Evolutionary conservation across 2,329 filamentous ascomycete genomes (phyloP).

Genomic region (Myrmaecium sp.): DNA sequence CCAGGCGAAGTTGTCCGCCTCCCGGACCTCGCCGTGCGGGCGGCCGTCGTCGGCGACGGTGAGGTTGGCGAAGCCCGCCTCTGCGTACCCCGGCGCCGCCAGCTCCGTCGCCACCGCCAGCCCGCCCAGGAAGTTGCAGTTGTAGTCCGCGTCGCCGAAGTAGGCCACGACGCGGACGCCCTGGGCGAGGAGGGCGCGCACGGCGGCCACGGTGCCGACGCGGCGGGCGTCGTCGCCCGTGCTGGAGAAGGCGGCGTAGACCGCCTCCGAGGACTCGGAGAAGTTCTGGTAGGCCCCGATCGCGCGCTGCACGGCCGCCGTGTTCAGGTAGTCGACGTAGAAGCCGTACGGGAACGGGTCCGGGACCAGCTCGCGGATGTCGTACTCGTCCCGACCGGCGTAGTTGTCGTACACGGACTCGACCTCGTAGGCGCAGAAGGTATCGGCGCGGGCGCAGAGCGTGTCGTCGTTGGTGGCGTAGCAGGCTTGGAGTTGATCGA

Average conservation of each 20-base stretch:
- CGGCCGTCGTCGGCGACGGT: conserved; percentile 22
- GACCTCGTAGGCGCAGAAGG: conserved; percentile 37
- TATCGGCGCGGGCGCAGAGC: conserved; percentile 37
- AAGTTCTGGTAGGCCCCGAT: conserved; percentile 45
- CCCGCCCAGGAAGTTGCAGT: conserved; percentile 31
- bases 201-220: conserved; percentile 24
- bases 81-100: conserved; percentile 22
- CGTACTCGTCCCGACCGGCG: conserved; percentile 40
- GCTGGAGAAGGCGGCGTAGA: conserved; percentile 26
- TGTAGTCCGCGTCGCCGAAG: conserved; percentile 32
- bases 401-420: conserved; percentile 35
- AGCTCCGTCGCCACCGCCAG: conserved; percentile 25
- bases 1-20: conserved; percentile 34
- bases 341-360: conserved; percentile 42
- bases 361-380: conserved; percentile 37
- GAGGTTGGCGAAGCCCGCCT: conserved; percentile 32
- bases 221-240: conserved; percentile 35
- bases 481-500: conserved; percentile 40
- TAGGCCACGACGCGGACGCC: conserved; percentile 26
- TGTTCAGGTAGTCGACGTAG: conserved; percentile 42
- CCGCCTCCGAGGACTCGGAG: conserved; percentile 27
- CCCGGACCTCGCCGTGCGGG: conserved; percentile 37
- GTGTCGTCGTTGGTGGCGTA: conserved; percentile 32
- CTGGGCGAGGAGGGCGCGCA: conserved; percentile 20
- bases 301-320: conserved; percentile 34